These are phyloP conservation scores for Dendrobium nobile DNA, from an alignment of 106 monocot species.

Conservation along the genomic window DNA sequence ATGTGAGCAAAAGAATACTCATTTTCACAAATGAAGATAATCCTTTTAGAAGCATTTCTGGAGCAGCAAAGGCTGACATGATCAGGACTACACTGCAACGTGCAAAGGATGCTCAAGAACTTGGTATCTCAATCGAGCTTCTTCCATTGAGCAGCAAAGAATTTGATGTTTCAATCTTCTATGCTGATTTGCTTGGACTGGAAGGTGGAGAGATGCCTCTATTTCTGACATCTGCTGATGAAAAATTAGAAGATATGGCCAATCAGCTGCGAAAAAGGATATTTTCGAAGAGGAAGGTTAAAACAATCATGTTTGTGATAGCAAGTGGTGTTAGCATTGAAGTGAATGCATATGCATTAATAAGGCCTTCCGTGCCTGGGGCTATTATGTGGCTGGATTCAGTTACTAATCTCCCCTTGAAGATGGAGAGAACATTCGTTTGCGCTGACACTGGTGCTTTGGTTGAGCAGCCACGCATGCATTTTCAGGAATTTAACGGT, in stretches of 20 bases:
- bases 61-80: constrained; percentile 73
- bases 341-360: constrained; percentile 81
- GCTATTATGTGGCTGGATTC: constrained; percentile 79
- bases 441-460: constrained; percentile 87
- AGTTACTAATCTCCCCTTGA: constrained; percentile 75
- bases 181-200: constrained; percentile 77
- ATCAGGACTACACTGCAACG: constrained; percentile 84
- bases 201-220: constrained; percentile 54
- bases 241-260: constrained; percentile 84
- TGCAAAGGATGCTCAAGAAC: constrained; percentile 87
- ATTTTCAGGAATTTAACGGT: constrained; percentile 63
- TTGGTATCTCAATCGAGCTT: constrained; percentile 86
- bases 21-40: constrained; percentile 93
- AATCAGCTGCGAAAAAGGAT: constrained; percentile 75
- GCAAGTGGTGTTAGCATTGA: constrained; percentile 53
- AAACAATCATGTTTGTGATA: constrained; percentile 51
- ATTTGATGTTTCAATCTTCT: constrained; percentile 69
- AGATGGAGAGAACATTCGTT: constrained; percentile 76
- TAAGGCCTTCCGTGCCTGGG: constrained; percentile 76
- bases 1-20: constrained; percentile 60
- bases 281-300: constrained; percentile 83
- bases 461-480: constrained; percentile 39
- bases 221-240: constrained; percentile 58
- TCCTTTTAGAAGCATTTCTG: constrained; percentile 72
- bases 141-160: constrained; percentile 72